Evolutionary conservation across 352 stramenopile genomes (phyloP), one percentile per base, ranked within the genome.

Genomic region (Phytophthora quininea): DNA sequence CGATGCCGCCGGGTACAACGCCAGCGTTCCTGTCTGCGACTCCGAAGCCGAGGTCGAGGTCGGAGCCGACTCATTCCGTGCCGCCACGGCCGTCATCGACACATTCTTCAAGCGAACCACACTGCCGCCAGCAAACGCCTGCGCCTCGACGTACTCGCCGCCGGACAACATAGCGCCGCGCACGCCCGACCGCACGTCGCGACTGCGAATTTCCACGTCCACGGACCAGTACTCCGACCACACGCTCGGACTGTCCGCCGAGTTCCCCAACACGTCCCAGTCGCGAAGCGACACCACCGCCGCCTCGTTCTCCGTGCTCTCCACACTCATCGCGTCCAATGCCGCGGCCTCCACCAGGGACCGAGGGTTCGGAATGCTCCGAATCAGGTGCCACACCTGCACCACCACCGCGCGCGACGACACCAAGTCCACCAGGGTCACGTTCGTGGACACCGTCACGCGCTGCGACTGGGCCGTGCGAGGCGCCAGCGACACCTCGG

Each of bases 281-380:
- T 6, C 35, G 35, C 35, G 6, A 6, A 40, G 6, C 6, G 35
- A 40, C 35, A 40, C 35, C 35, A 40, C 6, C 35, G 35, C 35
- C 6, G 35, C 35, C n/a, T 37, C n/a, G 51, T 37, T 30, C 48
- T 54, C 48, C 30, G 29, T 54, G 48, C 33, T 57, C 32, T 57
- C 35, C 48, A 54, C 48, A 29, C 29, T 31, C 30, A 43, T 15
- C 48, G 11, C 27, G 10, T 40, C 35, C 35, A 40, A 11, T 11
- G 35, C 6, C 35, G 10, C 35, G 35, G 10, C 35, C 35, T 8
- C 40, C 40, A 47, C 40, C 40, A 47, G 40, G 4, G 40, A 24
- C 40, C 40, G 40, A 47, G 40, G 40, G 40, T 47, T 14, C 40
- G 40, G 40, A 14, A 47, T 47, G 40, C 40, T 47, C 40, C 6